Evolutionary conservation across 1,284 basidiomycete genomes (phyloP).

Genomic region (Trichosporon sp.): DNA sequence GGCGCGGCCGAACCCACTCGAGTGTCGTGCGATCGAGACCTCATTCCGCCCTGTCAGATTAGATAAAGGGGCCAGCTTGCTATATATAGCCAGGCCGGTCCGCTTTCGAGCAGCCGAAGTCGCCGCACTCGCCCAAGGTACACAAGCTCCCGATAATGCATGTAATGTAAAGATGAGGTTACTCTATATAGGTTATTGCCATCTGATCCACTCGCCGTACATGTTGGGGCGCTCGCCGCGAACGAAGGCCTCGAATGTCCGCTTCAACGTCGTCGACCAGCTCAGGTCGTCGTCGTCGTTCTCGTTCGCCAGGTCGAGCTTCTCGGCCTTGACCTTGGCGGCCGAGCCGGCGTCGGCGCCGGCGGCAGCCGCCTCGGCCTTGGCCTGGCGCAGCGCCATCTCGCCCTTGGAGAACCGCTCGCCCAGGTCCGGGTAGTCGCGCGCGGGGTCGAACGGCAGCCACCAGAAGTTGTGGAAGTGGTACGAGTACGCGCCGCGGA

Average conservation of each 20-base stretch:
- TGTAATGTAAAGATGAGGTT: slow-evolving; percentile 5
- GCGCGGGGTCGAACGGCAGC: slow-evolving; percentile 80
- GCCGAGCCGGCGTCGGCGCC: background rate
- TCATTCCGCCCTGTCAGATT: background rate
- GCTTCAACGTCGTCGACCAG: slow-evolving; percentile 84
- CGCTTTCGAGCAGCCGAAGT: no score
- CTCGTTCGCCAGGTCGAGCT: slow-evolving; percentile 32
- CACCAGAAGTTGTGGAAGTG: slow-evolving; percentile 89
- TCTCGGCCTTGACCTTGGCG: background rate
- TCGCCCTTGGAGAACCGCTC: slow-evolving; percentile 70
- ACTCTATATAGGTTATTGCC: slow-evolving; percentile 25
- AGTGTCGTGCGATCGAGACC: no score
- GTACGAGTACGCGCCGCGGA: slow-evolving; percentile 77
- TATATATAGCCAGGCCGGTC: background rate
- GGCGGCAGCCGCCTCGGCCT: slow-evolving; percentile 10
- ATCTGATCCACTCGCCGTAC: slow-evolving; percentile 73
- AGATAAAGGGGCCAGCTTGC: background rate
- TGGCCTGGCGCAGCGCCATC: slow-evolving; percentile 51
- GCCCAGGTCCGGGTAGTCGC: slow-evolving; percentile 89
- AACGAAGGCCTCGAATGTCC: slow-evolving; percentile 83
- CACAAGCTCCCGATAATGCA: slow-evolving; percentile 6
- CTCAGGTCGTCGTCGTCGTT: slow-evolving; percentile 67
- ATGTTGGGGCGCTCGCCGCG: slow-evolving; percentile 83
- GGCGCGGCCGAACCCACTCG: no score
- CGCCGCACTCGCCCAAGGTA: background rate